These are phyloP conservation scores for Achlya hypogyna DNA, from an alignment of 352 stramenopile species.

Conservation along the genomic window DNA sequence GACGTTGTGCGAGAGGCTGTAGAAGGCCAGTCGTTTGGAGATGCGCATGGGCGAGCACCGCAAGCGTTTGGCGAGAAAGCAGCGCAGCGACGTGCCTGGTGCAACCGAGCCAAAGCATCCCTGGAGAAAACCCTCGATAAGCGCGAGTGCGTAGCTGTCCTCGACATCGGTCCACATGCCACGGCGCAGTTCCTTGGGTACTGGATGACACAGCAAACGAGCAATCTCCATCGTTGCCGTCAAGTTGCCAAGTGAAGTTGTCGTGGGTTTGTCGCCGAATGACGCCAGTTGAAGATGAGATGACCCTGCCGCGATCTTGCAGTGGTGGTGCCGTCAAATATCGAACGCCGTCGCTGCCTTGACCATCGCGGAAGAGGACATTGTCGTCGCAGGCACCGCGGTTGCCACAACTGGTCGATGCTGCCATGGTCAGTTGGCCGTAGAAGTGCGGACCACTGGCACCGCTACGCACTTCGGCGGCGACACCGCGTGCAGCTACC, in stretches of 20 bases:
- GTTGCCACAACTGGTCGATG: not conserved
- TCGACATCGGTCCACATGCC: slow-evolving; percentile 7
- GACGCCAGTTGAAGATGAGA: slow-evolving; percentile 6
- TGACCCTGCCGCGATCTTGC: not conserved
- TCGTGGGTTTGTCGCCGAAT: not conserved
- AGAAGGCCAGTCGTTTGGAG: slow-evolving; percentile 86
- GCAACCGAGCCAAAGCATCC: slow-evolving; percentile 60
- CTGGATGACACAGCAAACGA: not conserved
- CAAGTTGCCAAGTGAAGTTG: not conserved
- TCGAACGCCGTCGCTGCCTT: no score
- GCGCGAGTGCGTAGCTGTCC: slow-evolving; percentile 40
- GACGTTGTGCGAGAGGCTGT: not conserved
- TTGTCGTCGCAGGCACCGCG: no score
- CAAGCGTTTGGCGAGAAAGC: slow-evolving; percentile 82
- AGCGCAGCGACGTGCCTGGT: slow-evolving; percentile 74
- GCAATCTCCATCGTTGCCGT: not conserved
- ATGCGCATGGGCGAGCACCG: slow-evolving; percentile 91
- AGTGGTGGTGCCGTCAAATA: no score
- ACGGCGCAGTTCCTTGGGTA: not conserved
- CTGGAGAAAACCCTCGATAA: slow-evolving; percentile 84
- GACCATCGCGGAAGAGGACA: no score
- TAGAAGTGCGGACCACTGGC: not conserved
- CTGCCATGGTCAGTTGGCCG: not conserved
- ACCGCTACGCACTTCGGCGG: no score
- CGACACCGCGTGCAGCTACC: no score